Percentiles rank a stretch among this genome's conserved stretches.
These are phyloP conservation scores for Cladosporium oxysporum DNA, from an alignment of 2,329 filamentous ascomycete genomes.

Conservation along the genomic window DNA sequence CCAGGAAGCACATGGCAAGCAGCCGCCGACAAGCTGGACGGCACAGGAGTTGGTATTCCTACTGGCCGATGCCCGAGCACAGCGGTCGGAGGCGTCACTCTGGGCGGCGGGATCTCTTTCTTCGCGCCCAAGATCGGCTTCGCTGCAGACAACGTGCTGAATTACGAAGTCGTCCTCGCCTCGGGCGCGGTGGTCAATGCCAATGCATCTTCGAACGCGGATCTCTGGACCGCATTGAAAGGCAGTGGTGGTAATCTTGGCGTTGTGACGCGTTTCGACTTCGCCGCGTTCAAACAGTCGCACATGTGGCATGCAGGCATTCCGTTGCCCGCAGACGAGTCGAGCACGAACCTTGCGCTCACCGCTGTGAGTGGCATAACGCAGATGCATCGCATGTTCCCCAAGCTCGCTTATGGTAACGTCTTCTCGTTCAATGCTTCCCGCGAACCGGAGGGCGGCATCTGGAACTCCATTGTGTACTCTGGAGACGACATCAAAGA, in stretches of 20 bases:
- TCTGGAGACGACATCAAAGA: conserved; percentile 10
- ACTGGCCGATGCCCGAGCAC: conserved; percentile 46
- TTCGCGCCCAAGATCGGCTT: conserved; percentile 32
- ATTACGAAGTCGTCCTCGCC: conserved; percentile 32
- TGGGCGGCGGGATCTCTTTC: conserved; percentile 37
- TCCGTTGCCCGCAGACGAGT: conserved; percentile 7
- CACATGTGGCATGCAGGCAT: conserved; percentile 5
- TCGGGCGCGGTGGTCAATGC: conserved; percentile 29
- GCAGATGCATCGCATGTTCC: conserved; percentile 11
- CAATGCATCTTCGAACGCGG: conserved; percentile 26
- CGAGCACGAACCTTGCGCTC: conserved; percentile 3
- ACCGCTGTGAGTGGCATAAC: conserved; percentile 8
- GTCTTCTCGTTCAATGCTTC: conserved; percentile 15
- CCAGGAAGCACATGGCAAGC: conserved; percentile 49
- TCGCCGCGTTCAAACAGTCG: conserved; percentile 1
- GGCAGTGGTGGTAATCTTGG: conserved; percentile 35
- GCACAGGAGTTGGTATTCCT: conserved; percentile 43
- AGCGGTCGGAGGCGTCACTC: conserved; percentile 33
- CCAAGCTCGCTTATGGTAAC: conserved; percentile 17
- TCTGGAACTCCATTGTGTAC: conserved; percentile 14
- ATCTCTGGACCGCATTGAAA: conserved; percentile 31
- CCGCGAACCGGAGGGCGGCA: neutral
- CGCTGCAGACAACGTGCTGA: conserved; percentile 34
- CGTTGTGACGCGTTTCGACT: conserved; percentile 32
- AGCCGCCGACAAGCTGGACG: conserved; percentile 46